phyloP scores from a whole-genome alignment of 805 yeast genomes.

The Myxozyma monticola region DNA sequence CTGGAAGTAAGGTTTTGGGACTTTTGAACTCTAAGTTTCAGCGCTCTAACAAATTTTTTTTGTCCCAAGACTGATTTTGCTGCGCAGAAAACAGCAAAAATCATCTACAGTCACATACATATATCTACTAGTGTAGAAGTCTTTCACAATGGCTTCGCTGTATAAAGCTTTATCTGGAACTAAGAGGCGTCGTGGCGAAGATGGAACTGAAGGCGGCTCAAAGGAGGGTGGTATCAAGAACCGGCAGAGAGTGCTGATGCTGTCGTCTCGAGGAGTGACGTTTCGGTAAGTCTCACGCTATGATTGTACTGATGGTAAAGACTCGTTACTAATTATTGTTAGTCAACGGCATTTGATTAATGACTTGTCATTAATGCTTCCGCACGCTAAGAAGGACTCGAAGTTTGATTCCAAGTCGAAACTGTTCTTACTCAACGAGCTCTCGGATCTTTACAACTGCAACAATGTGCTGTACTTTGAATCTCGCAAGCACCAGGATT shows the following conservation, averaged over 20 bases:
- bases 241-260: slow-evolving; percentile 57
- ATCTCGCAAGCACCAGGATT: slow-evolving; percentile 92
- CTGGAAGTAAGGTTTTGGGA: too few species aligned
- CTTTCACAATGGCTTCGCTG: slow-evolving; percentile 60
- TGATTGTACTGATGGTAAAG: neutral
- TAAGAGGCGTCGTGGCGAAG: slow-evolving; percentile 41
- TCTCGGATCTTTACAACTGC: slow-evolving; percentile 96
- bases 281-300: slow-evolving; percentile 36
- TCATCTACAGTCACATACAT: too few species aligned
- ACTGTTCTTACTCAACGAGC: slow-evolving; percentile 84
- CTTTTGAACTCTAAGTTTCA: too few species aligned
- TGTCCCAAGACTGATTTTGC: too few species aligned
- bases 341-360: slow-evolving; percentile 93
- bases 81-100: too few species aligned
- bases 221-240: slow-evolving; percentile 8
- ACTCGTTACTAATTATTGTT: neutral
- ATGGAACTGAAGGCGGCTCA: slow-evolving; percentile 34
- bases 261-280: slow-evolving; percentile 93
- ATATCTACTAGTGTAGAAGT: too few species aligned
- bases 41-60: too few species aligned
- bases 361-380: slow-evolving; percentile 76
- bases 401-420: slow-evolving; percentile 91
- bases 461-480: slow-evolving; percentile 92
- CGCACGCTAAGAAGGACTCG: slow-evolving; percentile 95
- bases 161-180: slow-evolving; percentile 63